phyloP scores from a whole-genome alignment of 352 stramenopile genomes.

The Phytophthora lateralis region DNA sequence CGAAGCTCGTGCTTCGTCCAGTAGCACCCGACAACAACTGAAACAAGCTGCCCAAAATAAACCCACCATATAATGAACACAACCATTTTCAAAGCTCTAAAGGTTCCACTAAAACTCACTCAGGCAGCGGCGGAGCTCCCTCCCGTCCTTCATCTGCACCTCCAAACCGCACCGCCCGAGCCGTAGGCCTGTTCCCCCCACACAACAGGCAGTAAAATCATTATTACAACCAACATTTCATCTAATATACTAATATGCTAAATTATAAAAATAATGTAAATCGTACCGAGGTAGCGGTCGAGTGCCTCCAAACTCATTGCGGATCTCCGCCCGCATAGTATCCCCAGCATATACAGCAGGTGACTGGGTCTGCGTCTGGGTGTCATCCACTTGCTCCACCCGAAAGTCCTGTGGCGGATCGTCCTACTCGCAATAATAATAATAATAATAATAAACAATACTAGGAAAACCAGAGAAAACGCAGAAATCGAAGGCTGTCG shows the following conservation, averaged over 20 bases:
- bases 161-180: constrained; percentile 23
- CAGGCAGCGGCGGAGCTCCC: constrained; percentile 24
- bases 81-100: not conserved
- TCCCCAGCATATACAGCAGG: constrained; percentile 3
- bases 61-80: constrained; percentile 3
- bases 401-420: constrained; percentile 69
- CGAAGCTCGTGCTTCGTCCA: constrained; percentile 54
- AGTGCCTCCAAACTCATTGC: constrained; percentile 40
- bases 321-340: constrained; percentile 28
- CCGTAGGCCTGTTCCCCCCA: constrained; percentile 14
- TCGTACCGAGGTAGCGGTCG: constrained; percentile 23
- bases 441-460: constrained; percentile 14
- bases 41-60: constrained; percentile 39
- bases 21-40: constrained; percentile 47
- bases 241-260: not conserved
- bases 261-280: constrained; percentile 4
- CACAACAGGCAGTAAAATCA: constrained; percentile 5
- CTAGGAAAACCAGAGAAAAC: constrained; percentile 1
- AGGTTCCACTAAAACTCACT: constrained; percentile 25
- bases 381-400: constrained; percentile 28
- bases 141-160: constrained; percentile 22
- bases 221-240: constrained; percentile 7
- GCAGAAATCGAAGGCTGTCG: not conserved
- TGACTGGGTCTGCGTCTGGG: constrained; percentile 26
- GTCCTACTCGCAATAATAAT: constrained; percentile 40